Evolutionary conservation across 208 protist genomes (phyloP).

Genomic region (Wallacemonas collosoma): DNA sequence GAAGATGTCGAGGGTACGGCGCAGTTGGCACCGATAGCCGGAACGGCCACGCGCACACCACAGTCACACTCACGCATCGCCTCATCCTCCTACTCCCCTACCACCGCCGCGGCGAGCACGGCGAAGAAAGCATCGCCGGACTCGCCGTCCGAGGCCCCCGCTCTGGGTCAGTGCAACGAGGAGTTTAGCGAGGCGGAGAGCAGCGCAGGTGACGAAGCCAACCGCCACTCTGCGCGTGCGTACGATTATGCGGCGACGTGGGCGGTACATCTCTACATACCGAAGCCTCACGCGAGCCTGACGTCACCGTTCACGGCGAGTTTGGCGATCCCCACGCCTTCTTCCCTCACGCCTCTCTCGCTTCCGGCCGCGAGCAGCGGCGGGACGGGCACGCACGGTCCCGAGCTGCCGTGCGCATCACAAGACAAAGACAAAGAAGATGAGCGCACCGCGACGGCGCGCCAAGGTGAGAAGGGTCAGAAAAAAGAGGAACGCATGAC

Average conservation of each 20-base stretch:
- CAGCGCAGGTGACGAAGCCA: not conserved
- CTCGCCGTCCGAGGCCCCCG: not conserved
- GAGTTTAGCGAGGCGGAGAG: not conserved
- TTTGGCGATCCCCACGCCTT: not conserved
- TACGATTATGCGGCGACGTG: slow-evolving; percentile 10
- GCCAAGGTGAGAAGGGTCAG: too few relatives aligned
- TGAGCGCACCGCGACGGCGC: too few relatives aligned
- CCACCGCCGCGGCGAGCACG: not conserved
- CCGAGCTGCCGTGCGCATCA: not conserved
- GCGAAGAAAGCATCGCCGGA: not conserved
- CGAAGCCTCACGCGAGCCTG: not conserved
- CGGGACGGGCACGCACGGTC: not conserved
- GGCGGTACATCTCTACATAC: slow-evolving; percentile 5
- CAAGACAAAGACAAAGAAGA: too few relatives aligned
- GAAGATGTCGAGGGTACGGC: too few relatives aligned
- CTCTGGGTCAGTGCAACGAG: not conserved
- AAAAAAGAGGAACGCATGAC: not conserved
- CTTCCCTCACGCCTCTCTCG: not conserved
- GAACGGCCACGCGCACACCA: not conserved
- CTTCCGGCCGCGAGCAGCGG: not conserved
- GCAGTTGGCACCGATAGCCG: too few relatives aligned
- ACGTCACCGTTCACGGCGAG: slow-evolving; percentile 3
- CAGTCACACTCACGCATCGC: not conserved
- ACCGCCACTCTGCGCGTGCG: slow-evolving; percentile 2
- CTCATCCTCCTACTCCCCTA: not conserved